phyloP scores from a whole-genome alignment of 2,329 filamentous ascomycete genomes.

The Phyllosticta citribraziliensis region DNA sequence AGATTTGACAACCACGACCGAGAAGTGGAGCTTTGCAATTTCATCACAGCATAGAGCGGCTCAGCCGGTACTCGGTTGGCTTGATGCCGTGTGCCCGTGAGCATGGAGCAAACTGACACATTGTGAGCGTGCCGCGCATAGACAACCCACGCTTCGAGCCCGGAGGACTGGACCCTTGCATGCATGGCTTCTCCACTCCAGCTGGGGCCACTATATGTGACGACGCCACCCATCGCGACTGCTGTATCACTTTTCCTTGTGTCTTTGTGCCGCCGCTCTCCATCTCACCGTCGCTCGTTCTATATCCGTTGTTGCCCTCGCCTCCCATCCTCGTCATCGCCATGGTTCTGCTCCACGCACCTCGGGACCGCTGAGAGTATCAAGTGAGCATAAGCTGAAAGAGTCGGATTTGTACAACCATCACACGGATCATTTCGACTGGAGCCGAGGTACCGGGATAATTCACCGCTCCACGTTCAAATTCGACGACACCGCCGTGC shows the following conservation, averaged over 20 bases:
- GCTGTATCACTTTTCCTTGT: constrained; percentile 6
- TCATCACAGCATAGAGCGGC: background rate
- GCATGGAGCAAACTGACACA: background rate
- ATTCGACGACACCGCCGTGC: background rate
- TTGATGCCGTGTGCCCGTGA: background rate
- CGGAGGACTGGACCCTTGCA: background rate
- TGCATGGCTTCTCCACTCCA: background rate
- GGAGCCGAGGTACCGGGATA: background rate
- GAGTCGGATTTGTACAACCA: background rate
- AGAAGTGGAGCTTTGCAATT: background rate
- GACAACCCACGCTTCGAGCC: background rate
- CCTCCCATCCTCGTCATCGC: background rate
- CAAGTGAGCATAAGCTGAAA: background rate
- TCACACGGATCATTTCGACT: background rate
- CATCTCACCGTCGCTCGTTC: constrained; percentile 2
- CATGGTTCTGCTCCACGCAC: background rate
- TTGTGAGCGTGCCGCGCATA: background rate
- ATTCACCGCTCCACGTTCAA: constrained; percentile 2
- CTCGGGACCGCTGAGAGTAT: background rate
- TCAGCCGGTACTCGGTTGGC: background rate
- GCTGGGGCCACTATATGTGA: background rate
- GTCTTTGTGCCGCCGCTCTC: background rate
- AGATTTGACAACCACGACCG: background rate
- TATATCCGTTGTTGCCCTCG: background rate
- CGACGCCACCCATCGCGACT: constrained; percentile 7